Evolutionary conservation across 768 basidiomycete species (phyloP).

Genomic region (Termitomyces sp.): DNA sequence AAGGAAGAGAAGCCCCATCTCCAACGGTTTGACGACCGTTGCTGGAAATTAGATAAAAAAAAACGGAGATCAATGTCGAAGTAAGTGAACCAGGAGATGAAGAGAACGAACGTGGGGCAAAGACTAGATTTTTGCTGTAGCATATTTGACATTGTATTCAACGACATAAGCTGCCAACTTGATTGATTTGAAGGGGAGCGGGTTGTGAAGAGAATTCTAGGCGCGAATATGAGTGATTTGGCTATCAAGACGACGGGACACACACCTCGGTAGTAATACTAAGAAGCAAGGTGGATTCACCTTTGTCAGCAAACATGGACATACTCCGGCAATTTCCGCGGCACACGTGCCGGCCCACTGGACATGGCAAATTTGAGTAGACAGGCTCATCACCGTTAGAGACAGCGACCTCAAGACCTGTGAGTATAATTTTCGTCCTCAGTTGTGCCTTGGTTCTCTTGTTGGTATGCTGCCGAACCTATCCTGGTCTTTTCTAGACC

Average conservation of each 20-base stretch:
- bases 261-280: conserved; percentile 5
- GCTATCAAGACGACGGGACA: neutral
- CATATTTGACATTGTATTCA: conserved; percentile 65
- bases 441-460: conserved; percentile 3
- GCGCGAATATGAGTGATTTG: neutral
- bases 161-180: conserved; percentile 89
- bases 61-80: conserved; percentile 8
- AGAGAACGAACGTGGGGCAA: conserved; percentile 77
- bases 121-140: conserved; percentile 83
- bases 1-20: conserved; percentile 84
- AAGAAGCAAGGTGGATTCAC: conserved; percentile 9
- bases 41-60: conserved; percentile 37
- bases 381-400: conserved; percentile 29
- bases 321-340: conserved; percentile 13
- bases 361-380: conserved; percentile 12
- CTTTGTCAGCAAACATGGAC: conserved; percentile 11
- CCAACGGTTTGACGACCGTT: conserved; percentile 96
- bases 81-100: neutral
- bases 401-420: conserved; percentile 35
- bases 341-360: conserved; percentile 8
- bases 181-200: conserved; percentile 32
- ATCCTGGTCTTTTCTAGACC: conserved; percentile 8
- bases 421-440: conserved; percentile 24
- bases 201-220: conserved; percentile 13
- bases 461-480: neutral